Evolutionary conservation across 2,329 filamentous ascomycete genomes (phyloP), one percentile per base, ranked within the genome.

Genomic region (Curvularia lunata): DNA sequence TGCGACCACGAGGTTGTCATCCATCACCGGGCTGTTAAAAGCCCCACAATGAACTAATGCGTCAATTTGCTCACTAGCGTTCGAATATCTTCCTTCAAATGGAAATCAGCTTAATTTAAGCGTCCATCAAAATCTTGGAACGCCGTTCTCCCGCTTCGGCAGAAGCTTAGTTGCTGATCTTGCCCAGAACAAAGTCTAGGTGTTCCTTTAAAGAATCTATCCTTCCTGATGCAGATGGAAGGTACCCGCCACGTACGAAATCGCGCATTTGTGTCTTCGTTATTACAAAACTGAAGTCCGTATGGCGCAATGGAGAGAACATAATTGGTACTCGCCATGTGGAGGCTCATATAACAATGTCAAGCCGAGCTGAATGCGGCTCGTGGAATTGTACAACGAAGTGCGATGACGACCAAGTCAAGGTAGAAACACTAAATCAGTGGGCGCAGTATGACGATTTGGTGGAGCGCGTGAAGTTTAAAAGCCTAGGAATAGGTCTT

Each of bases 91-190:
- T 52, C 5, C 50, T 27, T 9, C 10, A 27, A 19, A 45, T 19
- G 30, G 21, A 37, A 28, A 21, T 8, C 28, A 4, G 41, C n/a
- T 46, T 5, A 12, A 52, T 4, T 3, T 27, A 49, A n/a, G 27
- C 37, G 27, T 8, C 5, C 23, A 37, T n/a, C 34, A 6, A 48
- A 34, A 42, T 34, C 25, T n/a, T 42, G 48, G 21, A 51, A 51
- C 27, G 30, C 23, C 23, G 42, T 30, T 56, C 53, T 56, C 54
- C 54, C 43, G 54, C 37, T 30, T 18, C 27, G 21, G 38, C 48
- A 56, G 25, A 32, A 43, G 37, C 37, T 37, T 56, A 48, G 43
- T 19, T 9, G 48, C 28, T 7, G 41, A 56, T 56, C 21, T 10
- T 21, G 42, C 40, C 12, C 16, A 4, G 10, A 19, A 46, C 18